Base-by-base conservation (phyloP, 1,139 yeast species). In the Magnusiomyces clavatus region DNA sequence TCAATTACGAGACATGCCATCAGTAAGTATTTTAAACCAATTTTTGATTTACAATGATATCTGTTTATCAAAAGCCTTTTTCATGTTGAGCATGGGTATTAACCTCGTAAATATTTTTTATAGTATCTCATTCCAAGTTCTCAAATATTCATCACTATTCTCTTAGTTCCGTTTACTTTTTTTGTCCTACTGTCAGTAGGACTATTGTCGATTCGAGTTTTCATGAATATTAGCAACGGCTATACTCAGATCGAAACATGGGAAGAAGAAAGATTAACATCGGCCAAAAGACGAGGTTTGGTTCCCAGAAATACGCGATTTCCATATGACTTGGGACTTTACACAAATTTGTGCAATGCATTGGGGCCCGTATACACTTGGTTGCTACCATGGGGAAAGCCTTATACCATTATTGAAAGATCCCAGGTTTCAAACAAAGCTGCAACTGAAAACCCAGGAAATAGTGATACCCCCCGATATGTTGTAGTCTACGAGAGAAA, bases 201-300 rank as follows among this genome's bases (percentile, higher is more conserved):
- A 0, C 61, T 86, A 3, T 72, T 92, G 52, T 71, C 82, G 31
- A 53, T 82, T 2, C 75, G 96, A 56, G 83, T 90, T 54, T 38
- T 83, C 2, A 66, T 73, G 50, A 81, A 83, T 61, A 60, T 77
- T 2, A 64, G 79, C 50, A 71, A 73, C 42, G 96, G 97, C n/a
- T 83, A 80, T 77, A 82, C 97, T 2, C 95, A 88, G 65, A 90
- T 92, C 54, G 98, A 92, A 67, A 73, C 77, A 2, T 92, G 98
- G 98, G 97, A 92, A 61, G 70, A 76, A 69, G 97, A 92, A 58
- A 75, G 97, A 56, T 71, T 88, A 1, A 88, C 81, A 53, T 74
- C 81, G 8, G 86, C 83, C 58, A 76, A 83, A 54, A 74, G 72
- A n/a, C 62, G 70, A 3, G 54, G 57, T 38, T 54, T 68, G 39